Base-by-base conservation (phyloP, 805 yeast genomes). In the Yarrowia yakushimensis region DNA sequence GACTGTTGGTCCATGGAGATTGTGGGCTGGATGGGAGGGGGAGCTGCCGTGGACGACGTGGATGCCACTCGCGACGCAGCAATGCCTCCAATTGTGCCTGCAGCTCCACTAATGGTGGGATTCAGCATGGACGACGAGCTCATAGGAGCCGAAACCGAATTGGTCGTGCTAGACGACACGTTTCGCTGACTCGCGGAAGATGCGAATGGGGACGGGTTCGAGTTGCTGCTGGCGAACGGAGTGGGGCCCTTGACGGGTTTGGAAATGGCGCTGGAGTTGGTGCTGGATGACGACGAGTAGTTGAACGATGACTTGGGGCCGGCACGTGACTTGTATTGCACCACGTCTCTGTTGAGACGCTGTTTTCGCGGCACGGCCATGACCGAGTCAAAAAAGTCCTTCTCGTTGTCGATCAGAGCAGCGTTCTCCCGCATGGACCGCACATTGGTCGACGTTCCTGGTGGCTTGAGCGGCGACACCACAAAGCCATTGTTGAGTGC, bases 401-500 rank as follows among this genome's bases (percentile, higher is more conserved):
- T 84, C 70, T 92, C 97, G 72, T 87, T 87, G 71, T 90, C 94
- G 60, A 92, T 83, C 23, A 87, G 80, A 13, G 86, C 78, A 0
- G 97, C 96, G 67, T 89, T 78, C 6, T 82, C 76, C 69, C 86
- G 87, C 88, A 93, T 85, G 5, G 97, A 86, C n/a, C 75, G 73
- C 63, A 81, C 81, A 18, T 77, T 69, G 0, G 72, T 70, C 8
- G 73, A 67, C 42, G 73, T 68, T 62, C 69, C 67, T n/a, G 71
- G 72, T n/a, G 78, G 78, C 61, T 78, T 77, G 54, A 93, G 76
- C 2, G 98, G 98, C 52, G 87, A 77, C 5, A 94, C 80, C 64
- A 88, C 84, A 41, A 91, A 87, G 27, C 97, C 98, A 18, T 88
- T 81, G 69, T 92, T 91, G 76, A 94, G 81, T 17, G 89, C 81